Evolutionary conservation across 768 basidiomycete species (phyloP).

Genomic region (Termitomyces bulborhizus): DNA sequence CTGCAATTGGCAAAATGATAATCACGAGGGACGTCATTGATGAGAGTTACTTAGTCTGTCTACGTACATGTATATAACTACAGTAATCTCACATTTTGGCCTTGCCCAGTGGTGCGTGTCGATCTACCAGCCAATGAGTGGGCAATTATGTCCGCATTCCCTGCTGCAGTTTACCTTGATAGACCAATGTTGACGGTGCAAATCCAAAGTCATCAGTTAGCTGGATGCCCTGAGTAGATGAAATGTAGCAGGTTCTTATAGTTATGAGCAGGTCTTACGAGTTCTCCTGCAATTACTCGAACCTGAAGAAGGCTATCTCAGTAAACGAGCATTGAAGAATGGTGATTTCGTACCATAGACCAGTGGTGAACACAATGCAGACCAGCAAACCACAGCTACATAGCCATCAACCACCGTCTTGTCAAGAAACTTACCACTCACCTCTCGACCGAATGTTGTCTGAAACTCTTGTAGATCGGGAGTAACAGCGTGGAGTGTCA

Average conservation of each 20-base stretch:
- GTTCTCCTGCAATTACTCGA: constrained; percentile 77
- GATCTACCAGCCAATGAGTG: constrained; percentile 23
- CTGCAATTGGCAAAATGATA: background rate
- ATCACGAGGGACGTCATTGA: constrained; percentile 4
- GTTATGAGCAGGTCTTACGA: constrained; percentile 39
- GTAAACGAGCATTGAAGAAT: background rate
- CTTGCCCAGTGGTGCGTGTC: constrained; percentile 56
- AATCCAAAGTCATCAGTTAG: constrained; percentile 78
- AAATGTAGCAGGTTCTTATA: constrained; percentile 1
- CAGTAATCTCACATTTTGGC: constrained; percentile 44
- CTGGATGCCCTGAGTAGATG: constrained; percentile 45
- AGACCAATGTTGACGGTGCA: constrained; percentile 78
- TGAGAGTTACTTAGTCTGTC: background rate
- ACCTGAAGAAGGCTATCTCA: constrained; percentile 35
- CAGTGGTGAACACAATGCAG: constrained; percentile 88
- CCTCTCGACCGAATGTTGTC: constrained; percentile 82
- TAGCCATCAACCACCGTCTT: background rate
- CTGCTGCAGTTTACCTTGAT: constrained; percentile 44
- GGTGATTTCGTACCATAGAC: constrained; percentile 60
- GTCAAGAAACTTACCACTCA: constrained; percentile 20
- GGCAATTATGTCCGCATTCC: constrained; percentile 5
- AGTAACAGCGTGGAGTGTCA: constrained; percentile 76
- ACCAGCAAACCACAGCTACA: constrained; percentile 78
- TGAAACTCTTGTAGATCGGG: constrained; percentile 70
- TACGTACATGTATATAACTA: background rate